phyloP scores from a whole-genome alignment of 2,329 filamentous ascomycete genomes.

The Paecilomyces formosus region DNA sequence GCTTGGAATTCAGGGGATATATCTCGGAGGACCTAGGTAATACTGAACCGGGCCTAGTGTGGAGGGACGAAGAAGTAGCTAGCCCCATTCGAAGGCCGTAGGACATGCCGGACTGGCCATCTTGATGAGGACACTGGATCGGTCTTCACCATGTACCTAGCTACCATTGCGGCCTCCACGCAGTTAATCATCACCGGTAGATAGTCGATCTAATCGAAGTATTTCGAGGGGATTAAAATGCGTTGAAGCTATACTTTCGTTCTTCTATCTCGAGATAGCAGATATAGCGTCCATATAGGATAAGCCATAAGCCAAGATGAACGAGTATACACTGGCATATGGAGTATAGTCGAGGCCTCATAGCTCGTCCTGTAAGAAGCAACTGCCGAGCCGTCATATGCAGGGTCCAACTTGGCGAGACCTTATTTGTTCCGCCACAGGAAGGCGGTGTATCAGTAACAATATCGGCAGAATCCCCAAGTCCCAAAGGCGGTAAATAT shows the following conservation, averaged over 20 bases:
- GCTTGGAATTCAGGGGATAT: not conserved
- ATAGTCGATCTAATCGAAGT: not conserved
- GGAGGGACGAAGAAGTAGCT: not conserved
- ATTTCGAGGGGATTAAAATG: not conserved
- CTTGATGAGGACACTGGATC: not conserved
- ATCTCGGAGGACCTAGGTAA: not conserved
- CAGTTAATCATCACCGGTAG: not conserved
- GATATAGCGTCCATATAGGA: too few species aligned
- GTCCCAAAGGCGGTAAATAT: not conserved
- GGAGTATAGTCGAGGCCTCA: too few species aligned
- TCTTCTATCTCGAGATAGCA: too few species aligned
- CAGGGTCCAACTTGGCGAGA: not conserved
- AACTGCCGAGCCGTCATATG: not conserved
- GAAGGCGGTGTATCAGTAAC: not conserved
- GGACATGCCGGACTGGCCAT: not conserved
- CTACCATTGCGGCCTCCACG: not conserved
- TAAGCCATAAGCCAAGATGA: too few species aligned
- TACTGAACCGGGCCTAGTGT: not conserved
- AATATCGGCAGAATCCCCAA: not conserved
- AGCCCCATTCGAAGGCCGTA: not conserved
- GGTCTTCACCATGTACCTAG: not conserved
- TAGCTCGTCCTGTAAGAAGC: too few species aligned
- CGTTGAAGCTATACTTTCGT: too few species aligned
- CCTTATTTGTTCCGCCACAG: not conserved
- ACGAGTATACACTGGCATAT: too few species aligned